Base-by-base conservation (phyloP, 208 protist species). In the Acanthamoeba sp. region DNA sequence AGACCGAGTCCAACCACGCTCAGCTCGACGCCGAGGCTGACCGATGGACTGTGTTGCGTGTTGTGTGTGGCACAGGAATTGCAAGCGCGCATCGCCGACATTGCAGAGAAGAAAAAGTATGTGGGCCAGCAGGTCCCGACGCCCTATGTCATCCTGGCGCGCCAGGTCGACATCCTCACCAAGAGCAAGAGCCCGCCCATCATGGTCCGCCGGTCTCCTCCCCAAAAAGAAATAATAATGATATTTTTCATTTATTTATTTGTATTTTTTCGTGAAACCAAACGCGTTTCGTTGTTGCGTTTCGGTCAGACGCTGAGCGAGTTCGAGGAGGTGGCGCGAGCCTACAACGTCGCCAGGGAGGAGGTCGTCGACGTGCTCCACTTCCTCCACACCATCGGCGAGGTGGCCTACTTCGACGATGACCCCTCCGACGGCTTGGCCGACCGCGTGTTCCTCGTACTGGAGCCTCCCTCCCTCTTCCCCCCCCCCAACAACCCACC, bases 331-430 rank as follows among this genome's bases (percentile, higher is more conserved):
- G 45, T 69, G 42, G 89, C 89, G n/a, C 45, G 40, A 40, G 89
- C 40, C 40, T 93, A 69, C 38, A 82, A 93, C 34, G 71, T 93
- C 7, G 64, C 66, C 24, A 82, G 52, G 71, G 64, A 82, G 32
- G 89, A 93, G 34, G 66, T 93, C 24, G 52, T 84, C 29, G 45
- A 93, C 57, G 89, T 32, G 29, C 89, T 93, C 29, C 89, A 93
- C n/a, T 93, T 93, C 89, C 64, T 93, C 32, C 89, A 93, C 71
- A 82, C 59, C 59, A 93, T 93, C 45, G 89, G 89, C 29, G 89
- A 93, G 50, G 52, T 93, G 27, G 89, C 89, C 27, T 93, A 93
- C 52, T 93, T 93, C 52, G 89, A 64, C 24, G 89, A 93, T 38
- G 89, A 93, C 36, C 89, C 89, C 42, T 93, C 89, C 40, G 89